These are phyloP conservation scores for Epichloe scottii DNA, from an alignment of 2,329 filamentous ascomycete genomes.

Conservation along the genomic window DNA sequence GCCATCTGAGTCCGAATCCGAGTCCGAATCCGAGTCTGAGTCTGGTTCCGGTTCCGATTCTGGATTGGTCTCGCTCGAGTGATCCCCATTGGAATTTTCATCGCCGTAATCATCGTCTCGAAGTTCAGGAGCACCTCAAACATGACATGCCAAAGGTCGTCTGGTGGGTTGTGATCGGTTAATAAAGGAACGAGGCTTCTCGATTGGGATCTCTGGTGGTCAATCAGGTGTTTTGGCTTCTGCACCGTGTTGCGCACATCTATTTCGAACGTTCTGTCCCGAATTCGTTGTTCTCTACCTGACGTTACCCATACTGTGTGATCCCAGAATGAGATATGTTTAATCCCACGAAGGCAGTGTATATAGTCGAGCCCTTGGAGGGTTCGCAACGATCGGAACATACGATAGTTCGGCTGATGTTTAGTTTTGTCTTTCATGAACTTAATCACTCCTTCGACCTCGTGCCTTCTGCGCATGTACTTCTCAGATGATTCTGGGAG, in stretches of 20 bases:
- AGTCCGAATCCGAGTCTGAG: not conserved
- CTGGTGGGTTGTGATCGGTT: not conserved
- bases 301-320: constrained; percentile 14
- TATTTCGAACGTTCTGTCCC: constrained; percentile 18
- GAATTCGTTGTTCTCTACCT: constrained; percentile 7
- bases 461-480: constrained; percentile 25
- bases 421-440: constrained; percentile 19
- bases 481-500: constrained; percentile 22
- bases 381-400: constrained; percentile 23
- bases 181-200: constrained; percentile 12
- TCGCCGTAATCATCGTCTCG: not conserved
- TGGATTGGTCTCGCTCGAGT: not conserved
- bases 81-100: not conserved
- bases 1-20: not conserved
- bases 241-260: constrained; percentile 15
- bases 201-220: constrained; percentile 8
- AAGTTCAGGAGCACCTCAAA: not conserved
- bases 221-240: constrained; percentile 8
- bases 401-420: constrained; percentile 28
- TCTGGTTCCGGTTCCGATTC: not conserved
- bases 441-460: constrained; percentile 13
- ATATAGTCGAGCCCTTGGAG: constrained; percentile 34
- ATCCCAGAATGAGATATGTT: constrained; percentile 29
- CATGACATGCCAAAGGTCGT: constrained; percentile 7
- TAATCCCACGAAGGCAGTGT: constrained; percentile 29